Base-by-base conservation (phyloP, 352 stramenopile species). In the Phytophthora macrochlamydospora region DNA sequence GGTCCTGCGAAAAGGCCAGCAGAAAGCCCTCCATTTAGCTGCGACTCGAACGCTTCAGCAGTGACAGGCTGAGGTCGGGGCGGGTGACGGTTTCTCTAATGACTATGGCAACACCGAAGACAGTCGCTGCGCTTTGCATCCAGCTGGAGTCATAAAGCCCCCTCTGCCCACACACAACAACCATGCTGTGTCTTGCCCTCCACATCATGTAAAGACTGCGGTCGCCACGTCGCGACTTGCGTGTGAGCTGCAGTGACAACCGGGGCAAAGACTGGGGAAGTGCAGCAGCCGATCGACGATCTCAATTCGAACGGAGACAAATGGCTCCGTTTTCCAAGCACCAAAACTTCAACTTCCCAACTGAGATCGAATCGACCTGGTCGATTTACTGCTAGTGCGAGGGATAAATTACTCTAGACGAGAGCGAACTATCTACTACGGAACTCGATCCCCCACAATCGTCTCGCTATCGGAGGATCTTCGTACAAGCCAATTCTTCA, bases 1-100 rank as follows among this genome's bases (percentile, higher is more conserved):
- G 60, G 52, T 88, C 79, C 40, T 73, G 63, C 54, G 68, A 58
- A 53, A 92, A 84, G 52, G 78, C 69, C 7, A 94, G 82, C 64
- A 94, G 62, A 54, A 84, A 94, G 46, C 85, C 85, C 49, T 94
- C 85, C 85, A 94, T 94, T 30, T 31, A 29, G 49, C 53, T 57
- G 18, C 54, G 51, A 64, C 24, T 57, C 63, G 28, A 53, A 7
- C 46, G 24, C 46, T 37, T 65, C 28, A 9, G 42, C 40, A 48
- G 9, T 69, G 64, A 69, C 58, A 60, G 44, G 13, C 60, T 50
- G 33, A 29, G n/a, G 45, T 24, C 2, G 51, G 54, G 58, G 40
- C 61, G 33, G 45, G n/a, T 31, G 35, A 31, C 51, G 51, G 49
- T 65, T 65, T 59, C 35, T 11, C 35, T 40, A 40, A 40, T 40